Evolutionary conservation across 2,329 filamentous ascomycete genomes (phyloP), one percentile per base, ranked within the genome.

Genomic region (Calonectria naviculata): DNA sequence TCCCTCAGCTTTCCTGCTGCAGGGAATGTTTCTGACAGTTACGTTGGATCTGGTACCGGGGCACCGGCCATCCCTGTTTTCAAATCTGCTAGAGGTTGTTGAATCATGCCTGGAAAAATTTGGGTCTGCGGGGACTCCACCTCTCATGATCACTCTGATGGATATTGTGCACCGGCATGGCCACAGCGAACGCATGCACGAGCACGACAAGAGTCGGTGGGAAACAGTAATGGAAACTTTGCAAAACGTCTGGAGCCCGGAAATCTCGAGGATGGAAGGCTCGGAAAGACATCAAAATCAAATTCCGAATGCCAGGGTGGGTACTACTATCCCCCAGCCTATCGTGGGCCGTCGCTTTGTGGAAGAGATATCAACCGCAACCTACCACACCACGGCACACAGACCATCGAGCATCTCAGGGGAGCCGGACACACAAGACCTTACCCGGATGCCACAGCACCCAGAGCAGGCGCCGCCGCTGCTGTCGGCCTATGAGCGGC

Each of bases 1-100:
- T 0, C 82, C 83, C 0, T 81, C 83, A 6, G 82, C 83, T 7
- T 81, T 81, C 19, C 72, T 85, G 2, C 77, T 84, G 7, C 83
- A 84, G 68, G 75, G 80, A 7, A 80, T 82, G 38, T 85, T 85
- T 62, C 71, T 84, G n/a, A 77, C 81, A 6, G 78, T 80, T n/a
- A 84, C 81, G 7, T 74, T 84, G 31, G 79, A 80, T 41, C 65
- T 83, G 31, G 76, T 80, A 24, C 77, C 82, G 3, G 78, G 78
- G 4, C 74, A 80, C 52, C 78, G 83, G 13, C 76, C 81, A 2
- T 84, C 83, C 12, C 74, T 85, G 13, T 73, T 83, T 21, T 83
- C 82, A 34, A 83, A 78, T 29, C 72, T 85, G 34, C 74, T 83
- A 24, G 83, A 84, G 67, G 76, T 82, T 1, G 75, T 84, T 3